Base-by-base conservation (phyloP, 78 protist species). In the Ministeria vibrans region DNA sequence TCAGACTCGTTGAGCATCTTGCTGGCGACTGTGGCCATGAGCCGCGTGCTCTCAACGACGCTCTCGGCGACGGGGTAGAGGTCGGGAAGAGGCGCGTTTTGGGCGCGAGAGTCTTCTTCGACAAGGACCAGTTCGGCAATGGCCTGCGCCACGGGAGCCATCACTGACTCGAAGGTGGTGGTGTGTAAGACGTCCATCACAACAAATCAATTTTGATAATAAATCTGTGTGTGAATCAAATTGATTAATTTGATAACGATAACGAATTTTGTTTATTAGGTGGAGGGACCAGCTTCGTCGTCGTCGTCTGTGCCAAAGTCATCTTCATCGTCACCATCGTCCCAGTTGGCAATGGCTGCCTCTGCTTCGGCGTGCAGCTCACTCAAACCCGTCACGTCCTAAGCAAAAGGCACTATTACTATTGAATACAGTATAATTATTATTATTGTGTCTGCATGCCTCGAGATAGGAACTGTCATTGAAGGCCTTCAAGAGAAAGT, bases 381-480 rank as follows among this genome's bases (percentile, higher is more conserved):
- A 11, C 15, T 3, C n/a, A 91, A 70, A 30, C 95, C 95, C 1
- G 91, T 72, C 51, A 90, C n/a, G 23, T 83, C 86, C n/a, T n/a
- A n/a, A n/a, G n/a, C n/a, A n/a, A n/a, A n/a, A n/a, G n/a, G n/a
- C n/a, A n/a, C n/a, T n/a, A n/a, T n/a, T n/a, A n/a, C n/a, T n/a
- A n/a, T n/a, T n/a, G n/a, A n/a, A n/a, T n/a, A n/a, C n/a, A n/a
- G n/a, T n/a, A n/a, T n/a, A n/a, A n/a, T n/a, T n/a, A n/a, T n/a
- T n/a, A n/a, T n/a, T n/a, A n/a, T n/a, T n/a, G n/a, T n/a, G n/a
- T n/a, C n/a, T n/a, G n/a, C n/a, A n/a, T n/a, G n/a, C n/a, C 81
- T 92, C 93, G 30, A 92, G 68, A 43, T 22, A 75, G 42, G 53
- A 20, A 18, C 88, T 81, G 27, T 61, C 41, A 63, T 88, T 87